A percentile compares a stretch with the other conserved stretches of the same genome.
phyloP scores from a whole-genome alignment of 177 flowering plant species.

The Telopea speciosissima region DNA sequence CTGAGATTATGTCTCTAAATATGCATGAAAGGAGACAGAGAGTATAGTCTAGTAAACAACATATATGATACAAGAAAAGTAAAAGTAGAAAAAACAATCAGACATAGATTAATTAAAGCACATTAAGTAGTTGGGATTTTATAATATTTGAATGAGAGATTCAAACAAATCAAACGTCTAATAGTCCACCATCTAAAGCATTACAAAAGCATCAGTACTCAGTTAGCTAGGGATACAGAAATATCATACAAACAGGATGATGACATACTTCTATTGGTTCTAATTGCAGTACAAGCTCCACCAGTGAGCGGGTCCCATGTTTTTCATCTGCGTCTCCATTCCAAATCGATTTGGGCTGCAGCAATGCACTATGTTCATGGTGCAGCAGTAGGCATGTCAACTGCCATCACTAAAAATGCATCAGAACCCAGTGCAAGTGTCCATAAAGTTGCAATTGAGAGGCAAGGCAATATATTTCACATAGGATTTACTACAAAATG shows the following conservation, averaged over 20 bases:
- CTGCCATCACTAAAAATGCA: slow-evolving; percentile 44
- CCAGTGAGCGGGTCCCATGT: slow-evolving; percentile 44
- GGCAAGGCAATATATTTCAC: neutral
- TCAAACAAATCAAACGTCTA: neutral
- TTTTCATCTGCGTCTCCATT: slow-evolving; percentile 61
- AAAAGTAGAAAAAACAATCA: too few relatives aligned
- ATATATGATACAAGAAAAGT: too few relatives aligned
- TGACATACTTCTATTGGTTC: slow-evolving; percentile 79
- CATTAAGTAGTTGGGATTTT: too few relatives aligned
- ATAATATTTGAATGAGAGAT: neutral
- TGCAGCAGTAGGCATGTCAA: slow-evolving; percentile 79
- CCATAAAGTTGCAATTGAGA: neutral
- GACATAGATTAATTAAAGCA: too few relatives aligned
- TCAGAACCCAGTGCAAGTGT: slow-evolving; percentile 8
- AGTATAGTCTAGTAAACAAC: too few relatives aligned
- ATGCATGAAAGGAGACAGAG: too few relatives aligned
- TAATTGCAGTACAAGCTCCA: slow-evolving; percentile 73
- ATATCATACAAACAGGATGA: neutral
- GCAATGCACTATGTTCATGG: slow-evolving; percentile 37
- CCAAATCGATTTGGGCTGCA: slow-evolving; percentile 84
- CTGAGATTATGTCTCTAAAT: too few relatives aligned
- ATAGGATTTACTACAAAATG: neutral
- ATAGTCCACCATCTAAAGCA: neutral
- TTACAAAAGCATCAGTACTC: neutral
- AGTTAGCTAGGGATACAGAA: neutral